These are phyloP conservation scores for Taphrina deformans DNA, from an alignment of 1,139 yeast species.

Conservation along the genomic window DNA sequence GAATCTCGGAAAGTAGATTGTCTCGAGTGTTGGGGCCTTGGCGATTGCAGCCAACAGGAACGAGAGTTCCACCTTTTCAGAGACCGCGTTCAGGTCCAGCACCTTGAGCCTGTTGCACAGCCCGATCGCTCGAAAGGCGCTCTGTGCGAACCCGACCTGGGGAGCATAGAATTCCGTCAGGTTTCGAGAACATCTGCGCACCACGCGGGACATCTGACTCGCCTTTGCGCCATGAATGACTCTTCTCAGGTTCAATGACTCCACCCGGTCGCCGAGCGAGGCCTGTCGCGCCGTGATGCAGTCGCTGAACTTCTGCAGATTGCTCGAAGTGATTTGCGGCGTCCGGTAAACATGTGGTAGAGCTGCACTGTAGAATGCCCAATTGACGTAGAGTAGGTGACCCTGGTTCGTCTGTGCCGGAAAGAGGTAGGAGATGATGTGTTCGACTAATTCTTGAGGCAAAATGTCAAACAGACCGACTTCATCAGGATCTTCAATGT, in stretches of 20 bases:
- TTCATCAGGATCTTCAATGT: not conserved
- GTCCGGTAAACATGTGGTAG: conserved; percentile 62
- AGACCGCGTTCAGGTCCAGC: conserved; percentile 80
- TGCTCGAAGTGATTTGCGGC: conserved; percentile 65
- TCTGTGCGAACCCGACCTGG: conserved; percentile 89
- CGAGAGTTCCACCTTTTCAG: conserved; percentile 81
- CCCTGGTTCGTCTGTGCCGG: conserved; percentile 47
- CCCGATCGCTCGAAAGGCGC: conserved; percentile 77
- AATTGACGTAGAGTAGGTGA: conserved; percentile 61
- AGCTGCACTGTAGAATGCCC: conserved; percentile 59
- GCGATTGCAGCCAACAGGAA: conserved; percentile 72
- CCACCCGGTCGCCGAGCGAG: conserved; percentile 44
- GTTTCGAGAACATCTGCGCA: conserved; percentile 68
- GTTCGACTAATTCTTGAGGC: conserved; percentile 62
- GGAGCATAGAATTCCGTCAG: conserved; percentile 79
- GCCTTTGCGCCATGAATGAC: conserved; percentile 92
- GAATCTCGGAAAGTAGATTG: conserved; percentile 83
- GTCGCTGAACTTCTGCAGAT: conserved; percentile 72
- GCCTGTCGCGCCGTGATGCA: conserved; percentile 49
- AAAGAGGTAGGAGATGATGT: conserved; percentile 53
- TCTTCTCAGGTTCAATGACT: conserved; percentile 63
- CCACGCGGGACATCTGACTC: conserved; percentile 77
- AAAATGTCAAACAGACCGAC: conserved; percentile 41
- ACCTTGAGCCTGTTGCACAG: conserved; percentile 64
- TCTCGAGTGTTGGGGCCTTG: conserved; percentile 62